These are phyloP conservation scores for Eremochloa ophiuroides DNA, from an alignment of 176 grass and related monocot species.

Conservation along the genomic window DNA sequence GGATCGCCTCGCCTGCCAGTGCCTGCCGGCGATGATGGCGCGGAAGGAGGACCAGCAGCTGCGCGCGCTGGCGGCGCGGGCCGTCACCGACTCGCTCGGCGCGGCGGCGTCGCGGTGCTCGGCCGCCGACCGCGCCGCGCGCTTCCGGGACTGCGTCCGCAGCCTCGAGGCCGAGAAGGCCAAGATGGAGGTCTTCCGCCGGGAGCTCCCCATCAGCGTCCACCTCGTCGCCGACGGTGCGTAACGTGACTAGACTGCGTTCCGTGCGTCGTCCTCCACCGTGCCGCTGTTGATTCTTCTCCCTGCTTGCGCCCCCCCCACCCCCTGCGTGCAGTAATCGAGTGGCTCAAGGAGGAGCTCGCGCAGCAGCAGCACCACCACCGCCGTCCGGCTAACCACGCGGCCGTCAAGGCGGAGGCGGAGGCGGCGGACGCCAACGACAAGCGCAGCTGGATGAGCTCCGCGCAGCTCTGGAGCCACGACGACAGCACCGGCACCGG, in stretches of 20 bases:
- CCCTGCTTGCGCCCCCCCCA: background rate
- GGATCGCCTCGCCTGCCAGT: background rate
- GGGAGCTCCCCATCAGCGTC: conserved; percentile 90
- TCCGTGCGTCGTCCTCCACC: too few relatives aligned
- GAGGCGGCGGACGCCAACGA: conserved; percentile 58
- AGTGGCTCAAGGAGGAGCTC: conserved; percentile 65
- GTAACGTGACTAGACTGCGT: too few relatives aligned
- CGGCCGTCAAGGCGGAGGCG: conserved; percentile 9
- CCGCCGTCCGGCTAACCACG: background rate
- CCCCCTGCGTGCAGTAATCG: conserved; percentile 43
- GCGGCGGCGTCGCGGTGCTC: conserved; percentile 1
- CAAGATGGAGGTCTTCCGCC: conserved; percentile 85
- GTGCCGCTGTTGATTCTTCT: too few relatives aligned
- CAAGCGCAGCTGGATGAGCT: conserved; percentile 93
- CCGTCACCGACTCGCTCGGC: conserved; percentile 36
- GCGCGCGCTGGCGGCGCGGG: conserved; percentile 40
- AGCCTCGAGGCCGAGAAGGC: conserved; percentile 71
- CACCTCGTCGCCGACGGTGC: conserved; percentile 67
- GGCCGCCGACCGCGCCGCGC: conserved; percentile 24
- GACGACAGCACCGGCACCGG: conserved; percentile 10
- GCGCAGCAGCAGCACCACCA: background rate
- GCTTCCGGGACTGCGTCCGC: conserved; percentile 62
- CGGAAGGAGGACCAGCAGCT: conserved; percentile 18
- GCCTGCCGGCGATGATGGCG: conserved; percentile 14
- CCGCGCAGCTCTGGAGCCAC: conserved; percentile 77